Evolutionary conservation across 176 grass and related monocot genomes (phyloP), one percentile per base, ranked within the genome.

Genomic region (Areca catechu): DNA sequence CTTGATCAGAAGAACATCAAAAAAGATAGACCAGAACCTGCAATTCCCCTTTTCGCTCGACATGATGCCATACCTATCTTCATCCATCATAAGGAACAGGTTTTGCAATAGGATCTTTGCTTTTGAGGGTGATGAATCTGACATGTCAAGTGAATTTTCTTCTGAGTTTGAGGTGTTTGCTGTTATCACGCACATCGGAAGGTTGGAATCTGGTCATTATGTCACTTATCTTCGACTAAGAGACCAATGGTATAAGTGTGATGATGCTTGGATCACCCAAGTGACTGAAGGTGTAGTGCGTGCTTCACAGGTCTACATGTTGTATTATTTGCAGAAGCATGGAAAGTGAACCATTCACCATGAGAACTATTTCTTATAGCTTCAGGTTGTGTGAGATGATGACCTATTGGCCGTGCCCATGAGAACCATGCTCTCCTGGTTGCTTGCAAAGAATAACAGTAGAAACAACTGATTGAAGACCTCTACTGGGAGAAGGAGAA

Each of bases 311-410:
- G 58, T 24, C 30, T 72, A 72, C 50, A 61, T 72, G 70, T 22
- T 72, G 27, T 72, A 54, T 51, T 72, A 72, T 54, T 58, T 72
- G 25, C 70, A 72, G 70, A 72, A 72, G 49, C 48, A 69, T 20
- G 37, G 28, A 12, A 57, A 48, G 15, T 57, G 27, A 54, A 63
- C 22, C 12, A 22, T 2, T 27, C 4, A 30, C 28, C 28, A 3
- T 1, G 23, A 24, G 23, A 24, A 29, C 27, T 29, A 29, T 25
- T 25, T 25, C 27, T 29, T 29, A 29, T 29, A 43, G 9, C 34
- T 43, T 43, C 34, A 43, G 9, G 34, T 43, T 43, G 2, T 43
- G 10, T n/a, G n/a, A n/a, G 34, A 1, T 1, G 34, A 43, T 14
- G 34, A 12, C 34, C 34, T 12, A 43, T 14, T 2, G 18, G 19